These are phyloP conservation scores for Calonectria pteridis DNA, from an alignment of 2,329 filamentous ascomycete genomes.

Conservation along the genomic window DNA sequence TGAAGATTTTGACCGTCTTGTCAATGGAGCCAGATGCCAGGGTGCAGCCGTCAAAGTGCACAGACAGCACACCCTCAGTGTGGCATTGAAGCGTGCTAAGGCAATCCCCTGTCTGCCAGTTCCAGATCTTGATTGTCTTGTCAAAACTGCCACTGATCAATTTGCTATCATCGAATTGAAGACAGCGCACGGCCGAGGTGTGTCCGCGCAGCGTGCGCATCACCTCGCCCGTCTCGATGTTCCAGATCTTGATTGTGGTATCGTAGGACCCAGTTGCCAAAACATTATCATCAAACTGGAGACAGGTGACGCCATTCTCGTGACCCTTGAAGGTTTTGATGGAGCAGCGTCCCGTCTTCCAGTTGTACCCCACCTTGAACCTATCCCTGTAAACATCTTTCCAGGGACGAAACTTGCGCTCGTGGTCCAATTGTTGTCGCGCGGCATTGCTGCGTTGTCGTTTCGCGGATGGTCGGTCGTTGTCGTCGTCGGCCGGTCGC, in stretches of 20 bases:
- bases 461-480: slow-evolving; percentile 46
- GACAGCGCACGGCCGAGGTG: slow-evolving; percentile 82
- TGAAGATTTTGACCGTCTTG: slow-evolving; percentile 91
- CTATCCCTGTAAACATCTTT: slow-evolving; percentile 97
- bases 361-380: slow-evolving; percentile 96
- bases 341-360: slow-evolving; percentile 93
- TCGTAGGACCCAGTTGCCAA: slow-evolving; percentile 97
- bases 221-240: slow-evolving; percentile 88
- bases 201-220: slow-evolving; percentile 89
- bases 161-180: slow-evolving; percentile 94
- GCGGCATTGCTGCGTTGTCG: slow-evolving; percentile 48
- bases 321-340: slow-evolving; percentile 88
- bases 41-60: slow-evolving; percentile 88
- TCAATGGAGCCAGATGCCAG: slow-evolving; percentile 93
- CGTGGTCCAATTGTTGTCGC: slow-evolving; percentile 53
- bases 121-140: slow-evolving; percentile 91
- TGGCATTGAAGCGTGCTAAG: slow-evolving; percentile 86
- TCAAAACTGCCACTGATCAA: slow-evolving; percentile 93
- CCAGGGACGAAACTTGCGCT: slow-evolving; percentile 77
- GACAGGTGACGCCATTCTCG: slow-evolving; percentile 76
- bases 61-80: slow-evolving; percentile 83
- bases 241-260: slow-evolving; percentile 95
- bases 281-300: slow-evolving; percentile 83
- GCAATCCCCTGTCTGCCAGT: slow-evolving; percentile 92
- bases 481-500: slow-evolving; percentile 49